Evolutionary conservation across 352 stramenopile species (phyloP), one percentile per base, ranked within the genome.

Genomic region (Blastocystis sp.): DNA sequence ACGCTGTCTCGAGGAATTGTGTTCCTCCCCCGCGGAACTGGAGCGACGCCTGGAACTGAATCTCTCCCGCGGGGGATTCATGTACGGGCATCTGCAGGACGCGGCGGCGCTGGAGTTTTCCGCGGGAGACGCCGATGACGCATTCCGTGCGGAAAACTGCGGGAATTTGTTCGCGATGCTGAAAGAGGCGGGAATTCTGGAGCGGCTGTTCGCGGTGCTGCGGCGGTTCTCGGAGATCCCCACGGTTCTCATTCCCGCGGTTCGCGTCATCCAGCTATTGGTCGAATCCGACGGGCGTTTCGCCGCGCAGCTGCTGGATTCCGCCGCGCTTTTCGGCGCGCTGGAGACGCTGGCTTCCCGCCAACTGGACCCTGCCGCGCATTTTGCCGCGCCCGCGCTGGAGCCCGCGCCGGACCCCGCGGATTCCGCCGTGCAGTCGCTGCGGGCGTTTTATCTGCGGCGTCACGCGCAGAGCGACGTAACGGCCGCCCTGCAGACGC

Each of bases 151-250:
- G 29, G 34, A 14, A 9, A 81, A 81, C 53, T 81, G 69, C 29
- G 21, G 16, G 4, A 81, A 81, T 46, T 27, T 81, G 9, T 81
- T 81, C 27, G 63, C 69, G 46, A 81, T 81, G 69, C 53, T 81
- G 46, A 36, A 34, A 8, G 69, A 61, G 42, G 46, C 18, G 14
- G 27, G 38, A 9, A 11, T 81, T 14, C 4, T 81, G 42, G 8
- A 16, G 1, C 44, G 27, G 32, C 27, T 81, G 3, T 81, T 81
- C 40, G 27, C 46, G 0, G 61, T 48, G n/a, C 14, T 81, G 16
- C 1, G 21, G 0, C 16, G 38, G 7, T 81, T 64, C 53, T 46
- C 29, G 27, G 48, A 27, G n/a, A 48, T 64, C 27, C 69, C 69
- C 6, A 21, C 46, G 18, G 69, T 81, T n/a, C 24, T 81, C 18